These are phyloP conservation scores for Henningerozyma blattae DNA, from an alignment of 805 yeast species.

Conservation along the genomic window DNA sequence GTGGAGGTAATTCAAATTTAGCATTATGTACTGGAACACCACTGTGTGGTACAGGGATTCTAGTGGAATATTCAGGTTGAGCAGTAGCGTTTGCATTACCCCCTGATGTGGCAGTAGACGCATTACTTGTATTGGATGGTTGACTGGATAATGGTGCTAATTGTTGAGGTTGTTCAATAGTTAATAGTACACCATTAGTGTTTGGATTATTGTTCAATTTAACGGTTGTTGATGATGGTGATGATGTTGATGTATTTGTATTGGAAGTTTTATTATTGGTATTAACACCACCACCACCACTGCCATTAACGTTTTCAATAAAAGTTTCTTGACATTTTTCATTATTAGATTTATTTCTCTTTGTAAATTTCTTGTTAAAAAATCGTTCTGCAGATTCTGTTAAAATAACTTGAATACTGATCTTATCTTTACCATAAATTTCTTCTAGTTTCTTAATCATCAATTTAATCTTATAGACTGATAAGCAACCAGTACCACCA, in stretches of 20 bases:
- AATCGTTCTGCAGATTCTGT: slow-evolving; percentile 83
- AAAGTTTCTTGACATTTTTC: background rate
- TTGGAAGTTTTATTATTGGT: too few species aligned
- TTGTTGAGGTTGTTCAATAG: too few species aligned
- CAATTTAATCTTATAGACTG: slow-evolving; percentile 66
- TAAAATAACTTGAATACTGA: slow-evolving; percentile 74
- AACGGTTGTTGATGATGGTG: background rate
- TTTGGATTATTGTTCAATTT: too few species aligned
- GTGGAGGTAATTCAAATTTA: slow-evolving; percentile 45
- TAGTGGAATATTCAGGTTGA: too few species aligned
- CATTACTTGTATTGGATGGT: background rate
- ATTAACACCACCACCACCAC: too few species aligned
- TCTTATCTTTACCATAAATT: slow-evolving; percentile 62
- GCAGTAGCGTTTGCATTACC: background rate
- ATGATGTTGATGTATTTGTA: background rate
- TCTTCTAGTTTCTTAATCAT: slow-evolving; percentile 74
- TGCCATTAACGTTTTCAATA: too few species aligned
- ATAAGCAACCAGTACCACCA: slow-evolving; percentile 85
- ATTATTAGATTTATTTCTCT: slow-evolving; percentile 2
- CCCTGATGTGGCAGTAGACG: background rate
- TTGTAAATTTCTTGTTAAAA: slow-evolving; percentile 11
- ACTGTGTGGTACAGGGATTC: too few species aligned
- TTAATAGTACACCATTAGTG: too few species aligned
- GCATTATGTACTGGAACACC: too few species aligned
- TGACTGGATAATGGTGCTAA: background rate